phyloP scores from a whole-genome alignment of 2,329 filamentous ascomycete genomes.

The Cladophialophora bantiana region DNA sequence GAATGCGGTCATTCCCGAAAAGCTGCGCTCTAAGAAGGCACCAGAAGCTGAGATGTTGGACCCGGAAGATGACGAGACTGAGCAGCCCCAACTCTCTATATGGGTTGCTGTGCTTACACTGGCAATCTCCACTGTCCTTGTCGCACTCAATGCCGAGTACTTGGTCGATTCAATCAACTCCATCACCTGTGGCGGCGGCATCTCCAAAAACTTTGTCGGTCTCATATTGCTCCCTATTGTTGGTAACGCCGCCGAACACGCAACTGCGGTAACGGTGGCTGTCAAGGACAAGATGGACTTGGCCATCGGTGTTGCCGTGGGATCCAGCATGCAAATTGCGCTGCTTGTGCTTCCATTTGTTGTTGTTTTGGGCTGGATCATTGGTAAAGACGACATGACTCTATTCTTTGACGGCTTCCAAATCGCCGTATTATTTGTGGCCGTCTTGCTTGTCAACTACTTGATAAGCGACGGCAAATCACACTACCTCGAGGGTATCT shows the following conservation, averaged over 20 bases:
- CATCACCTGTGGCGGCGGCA: conserved; percentile 56
- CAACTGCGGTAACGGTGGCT: conserved; percentile 67
- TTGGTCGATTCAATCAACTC: conserved; percentile 66
- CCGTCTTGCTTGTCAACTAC: conserved; percentile 64
- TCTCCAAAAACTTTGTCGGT: conserved; percentile 68
- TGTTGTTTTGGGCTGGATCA: conserved; percentile 68
- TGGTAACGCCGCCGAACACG: conserved; percentile 71
- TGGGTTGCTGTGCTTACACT: conserved; percentile 76
- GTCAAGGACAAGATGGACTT: conserved; percentile 74
- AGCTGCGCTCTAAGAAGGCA: conserved; percentile 19
- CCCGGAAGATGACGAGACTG: conserved; percentile 68
- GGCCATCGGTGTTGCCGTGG: conserved; percentile 71
- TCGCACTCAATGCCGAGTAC: conserved; percentile 76
- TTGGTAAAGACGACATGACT: conserved; percentile 69
- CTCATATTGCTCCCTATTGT: conserved; percentile 70
- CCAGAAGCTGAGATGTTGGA: conserved; percentile 15
- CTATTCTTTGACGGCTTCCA: conserved; percentile 89
- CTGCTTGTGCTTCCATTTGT: conserved; percentile 67
- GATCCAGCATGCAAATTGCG: conserved; percentile 70
- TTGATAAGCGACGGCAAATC: conserved; percentile 67
- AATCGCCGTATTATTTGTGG: conserved; percentile 69
- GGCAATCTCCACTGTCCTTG: conserved; percentile 74
- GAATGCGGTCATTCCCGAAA: conserved; percentile 41
- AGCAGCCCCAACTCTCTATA: conserved; percentile 77
- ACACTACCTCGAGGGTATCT: conserved; percentile 66